These are phyloP conservation scores for Penicillium dipodomyicola DNA, from an alignment of 495 filamentous ascomycete genomes.

Conservation along the genomic window DNA sequence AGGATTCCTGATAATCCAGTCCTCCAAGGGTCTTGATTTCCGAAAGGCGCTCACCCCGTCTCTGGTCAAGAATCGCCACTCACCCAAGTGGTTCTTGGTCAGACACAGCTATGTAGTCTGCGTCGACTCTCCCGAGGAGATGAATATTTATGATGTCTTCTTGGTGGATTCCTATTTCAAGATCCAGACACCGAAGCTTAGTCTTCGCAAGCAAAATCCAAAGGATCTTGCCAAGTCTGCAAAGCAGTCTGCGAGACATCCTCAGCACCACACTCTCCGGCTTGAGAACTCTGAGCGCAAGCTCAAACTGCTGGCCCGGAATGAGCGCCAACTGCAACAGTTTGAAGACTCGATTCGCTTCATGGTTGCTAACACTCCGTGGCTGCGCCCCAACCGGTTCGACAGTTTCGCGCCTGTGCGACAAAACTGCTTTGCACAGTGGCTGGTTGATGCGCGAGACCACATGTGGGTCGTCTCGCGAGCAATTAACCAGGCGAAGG, in stretches of 20 bases:
- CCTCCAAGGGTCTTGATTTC: slow-evolving; percentile 87
- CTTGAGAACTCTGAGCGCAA: slow-evolving; percentile 85
- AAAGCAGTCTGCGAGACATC: slow-evolving; percentile 62
- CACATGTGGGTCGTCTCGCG: slow-evolving; percentile 99
- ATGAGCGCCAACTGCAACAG: slow-evolving; percentile 82
- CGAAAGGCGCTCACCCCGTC: slow-evolving; percentile 72
- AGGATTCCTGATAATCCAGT: slow-evolving; percentile 87
- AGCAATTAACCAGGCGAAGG: slow-evolving; percentile 95
- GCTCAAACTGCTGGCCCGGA: slow-evolving; percentile 86
- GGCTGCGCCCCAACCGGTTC: slow-evolving; percentile 82
- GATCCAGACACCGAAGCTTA: slow-evolving; percentile 65
- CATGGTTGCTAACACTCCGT: slow-evolving; percentile 77
- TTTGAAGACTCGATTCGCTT: slow-evolving; percentile 89
- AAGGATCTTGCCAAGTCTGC: slow-evolving; percentile 62
- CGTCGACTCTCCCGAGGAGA: slow-evolving; percentile 94
- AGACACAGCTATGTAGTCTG: slow-evolving; percentile 96
- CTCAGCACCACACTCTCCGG: slow-evolving; percentile 79
- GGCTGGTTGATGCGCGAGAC: slow-evolving; percentile 94
- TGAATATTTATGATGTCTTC: slow-evolving; percentile 99
- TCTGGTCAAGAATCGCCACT: slow-evolving; percentile 74
- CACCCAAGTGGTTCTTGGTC: slow-evolving; percentile 97
- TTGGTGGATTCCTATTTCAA: slow-evolving; percentile 83
- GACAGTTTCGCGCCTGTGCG: slow-evolving; percentile 91
- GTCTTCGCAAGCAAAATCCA: slow-evolving; percentile 59
- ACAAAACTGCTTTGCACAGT: slow-evolving; percentile 84